Conservation (phyloP, 495 filamentous ascomycete genomes). For the Margaritispora aquatica region DNA sequence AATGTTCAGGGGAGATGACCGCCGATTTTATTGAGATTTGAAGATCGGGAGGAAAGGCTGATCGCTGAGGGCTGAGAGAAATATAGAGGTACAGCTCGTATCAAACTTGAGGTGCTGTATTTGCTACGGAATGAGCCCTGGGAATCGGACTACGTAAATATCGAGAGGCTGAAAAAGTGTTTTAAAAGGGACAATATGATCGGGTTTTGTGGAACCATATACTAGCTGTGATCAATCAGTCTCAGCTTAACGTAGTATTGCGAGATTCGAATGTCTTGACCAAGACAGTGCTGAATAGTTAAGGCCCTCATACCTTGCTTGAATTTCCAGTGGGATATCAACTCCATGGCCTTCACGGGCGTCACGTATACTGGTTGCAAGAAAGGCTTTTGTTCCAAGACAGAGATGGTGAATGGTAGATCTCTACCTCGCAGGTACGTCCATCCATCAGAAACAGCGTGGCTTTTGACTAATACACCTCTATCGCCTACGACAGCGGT, state of each 20-base stretch:
- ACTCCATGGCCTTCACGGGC: constrained; percentile 29
- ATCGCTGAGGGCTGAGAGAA: not conserved
- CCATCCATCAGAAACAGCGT: not conserved
- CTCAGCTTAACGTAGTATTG: not conserved
- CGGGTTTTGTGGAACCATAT: constrained; percentile 6
- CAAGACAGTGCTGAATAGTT: not conserved
- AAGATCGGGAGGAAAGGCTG: not conserved
- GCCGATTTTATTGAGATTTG: not conserved
- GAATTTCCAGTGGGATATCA: not conserved
- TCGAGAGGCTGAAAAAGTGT: constrained; percentile 4
- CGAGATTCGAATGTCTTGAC: not conserved
- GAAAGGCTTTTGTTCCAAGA: constrained; percentile 8
- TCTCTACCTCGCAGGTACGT: constrained; percentile 11
- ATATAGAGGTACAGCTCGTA: constrained; percentile 7
- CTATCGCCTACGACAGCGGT: too few relatives aligned
- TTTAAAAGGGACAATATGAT: not conserved
- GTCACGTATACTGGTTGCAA: constrained; percentile 27
- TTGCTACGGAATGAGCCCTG: not conserved
- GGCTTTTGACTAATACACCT: too few relatives aligned
- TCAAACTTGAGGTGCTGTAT: constrained; percentile 7
- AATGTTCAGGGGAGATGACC: too few relatives aligned
- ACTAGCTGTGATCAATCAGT: not conserved
- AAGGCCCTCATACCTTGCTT: not conserved
- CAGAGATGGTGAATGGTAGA: constrained; percentile 31
- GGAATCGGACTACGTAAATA: constrained; percentile 1